Evolutionary conservation across 306 rosid genomes (phyloP), one percentile per base, ranked within the genome.

Genomic region (Castanopsis chinensis): DNA sequence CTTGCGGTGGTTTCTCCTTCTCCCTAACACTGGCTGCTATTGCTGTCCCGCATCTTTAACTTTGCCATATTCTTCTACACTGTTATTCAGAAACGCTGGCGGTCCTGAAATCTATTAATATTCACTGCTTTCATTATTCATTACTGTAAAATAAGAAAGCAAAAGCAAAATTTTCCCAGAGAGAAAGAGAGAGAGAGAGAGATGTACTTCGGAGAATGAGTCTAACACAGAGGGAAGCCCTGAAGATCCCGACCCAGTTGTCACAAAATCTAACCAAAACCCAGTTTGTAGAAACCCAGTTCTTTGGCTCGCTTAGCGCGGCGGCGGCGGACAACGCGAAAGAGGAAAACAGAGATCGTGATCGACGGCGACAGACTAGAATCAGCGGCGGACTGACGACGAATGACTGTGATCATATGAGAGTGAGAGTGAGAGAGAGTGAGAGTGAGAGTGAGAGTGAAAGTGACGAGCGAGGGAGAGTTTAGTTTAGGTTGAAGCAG

Each of bases 181-280:
- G 21, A 32, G 49, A 2, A 25, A 57, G 58, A 18, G 18, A 58
- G 17, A 56, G 32, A 17, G 20, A 79, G 19, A 70, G 5, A 58
- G 9, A 69, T 32, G 11, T 2, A 20, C 54, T 92, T 94, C 94
- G 79, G 95, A 91, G 88, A 94, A 94, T 73, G 84, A 93, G 65
- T 91, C 99, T 60, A 92, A 90, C 33, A 97, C 99, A 27, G 99
- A 94, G 54, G 97, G 99, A 30, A 94, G 95, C 33, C 82, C 88
- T 3, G 94, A 80, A 12, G 52, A 45, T 45, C 52, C 15, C 52
- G 52, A 45, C 41, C 84, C 83, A 23, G 80, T n/a, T n/a, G n/a
- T n/a, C n/a, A n/a, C n/a, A n/a, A n/a, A n/a, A n/a, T n/a, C n/a
- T n/a, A n/a, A n/a, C n/a, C n/a, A n/a, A n/a, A n/a, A n/a, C n/a